phyloP scores from a whole-genome alignment of 768 basidiomycete species.

The Cytidiella melzeri region DNA sequence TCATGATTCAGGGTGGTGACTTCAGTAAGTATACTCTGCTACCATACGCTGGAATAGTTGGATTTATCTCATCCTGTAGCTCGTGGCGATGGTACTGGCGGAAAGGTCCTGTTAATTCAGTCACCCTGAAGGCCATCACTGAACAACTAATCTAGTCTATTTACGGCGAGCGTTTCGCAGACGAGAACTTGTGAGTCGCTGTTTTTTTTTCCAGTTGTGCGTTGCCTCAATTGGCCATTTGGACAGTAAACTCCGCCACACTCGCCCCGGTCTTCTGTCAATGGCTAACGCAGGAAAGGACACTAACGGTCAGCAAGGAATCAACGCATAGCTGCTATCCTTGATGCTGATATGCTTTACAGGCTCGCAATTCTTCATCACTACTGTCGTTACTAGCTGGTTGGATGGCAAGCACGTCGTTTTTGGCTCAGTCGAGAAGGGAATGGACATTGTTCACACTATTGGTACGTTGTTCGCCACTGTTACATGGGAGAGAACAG shows the following conservation, averaged over 20 bases:
- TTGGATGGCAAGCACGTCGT: slow-evolving; percentile 92
- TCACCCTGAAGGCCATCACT: not conserved
- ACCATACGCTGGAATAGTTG: not conserved
- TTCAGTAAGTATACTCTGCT: slow-evolving; percentile 60
- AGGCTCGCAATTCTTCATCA: slow-evolving; percentile 93
- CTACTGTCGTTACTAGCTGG: slow-evolving; percentile 83
- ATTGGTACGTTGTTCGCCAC: slow-evolving; percentile 57
- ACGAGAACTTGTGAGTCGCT: slow-evolving; percentile 84
- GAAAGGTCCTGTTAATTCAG: slow-evolving; percentile 52
- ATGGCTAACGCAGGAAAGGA: slow-evolving; percentile 95
- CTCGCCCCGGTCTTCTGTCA: slow-evolving; percentile 77
- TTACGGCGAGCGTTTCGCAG: slow-evolving; percentile 85
- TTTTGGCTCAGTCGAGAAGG: slow-evolving; percentile 88
- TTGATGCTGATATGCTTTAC: slow-evolving; percentile 3
- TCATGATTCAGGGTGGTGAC: slow-evolving; percentile 99
- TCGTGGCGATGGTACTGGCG: slow-evolving; percentile 83
- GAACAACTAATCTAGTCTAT: slow-evolving; percentile 51
- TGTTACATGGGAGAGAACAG: not conserved
- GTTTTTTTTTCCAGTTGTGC: not conserved
- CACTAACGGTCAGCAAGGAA: slow-evolving; percentile 93
- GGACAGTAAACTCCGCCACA: slow-evolving; percentile 89
- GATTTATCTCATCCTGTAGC: slow-evolving; percentile 36
- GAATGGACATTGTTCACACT: slow-evolving; percentile 75
- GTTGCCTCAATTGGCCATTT: not conserved
- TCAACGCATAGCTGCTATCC: no score